Evolutionary conservation across 2,329 filamentous ascomycete genomes (phyloP), one percentile per base, ranked within the genome.

Genomic region (Hypoxylon rubiginosum): DNA sequence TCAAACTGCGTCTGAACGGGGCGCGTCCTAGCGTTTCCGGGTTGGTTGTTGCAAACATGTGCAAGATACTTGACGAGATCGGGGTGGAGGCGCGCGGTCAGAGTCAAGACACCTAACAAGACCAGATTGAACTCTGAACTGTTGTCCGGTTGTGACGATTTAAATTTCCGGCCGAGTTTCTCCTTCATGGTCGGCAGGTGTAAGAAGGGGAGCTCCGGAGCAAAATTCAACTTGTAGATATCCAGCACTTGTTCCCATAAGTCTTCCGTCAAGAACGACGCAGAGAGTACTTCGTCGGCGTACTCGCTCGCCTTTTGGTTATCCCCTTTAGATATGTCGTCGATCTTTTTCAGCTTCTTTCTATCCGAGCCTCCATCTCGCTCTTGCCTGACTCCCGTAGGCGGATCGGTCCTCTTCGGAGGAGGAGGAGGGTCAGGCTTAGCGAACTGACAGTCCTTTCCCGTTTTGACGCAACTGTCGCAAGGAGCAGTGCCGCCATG

Each of bases 141-240:
- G 21, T 77, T 71, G 49, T 82, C 79, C 41, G 75, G 71, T 36
- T 81, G 74, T 46, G 73, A 74, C 19, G 68, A 71, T 76, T 78
- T 79, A 62, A 79, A 79, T 66, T 79, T 80, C 68, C 79, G 78
- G n/a, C 79, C 80, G 67, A 86, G 79, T 60, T 81, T 82, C 64
- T 84, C 82, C 70, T 85, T 85, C 69, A 92, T 87, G 0, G 86
- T 90, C 1, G 88, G 85, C 4, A 90, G 81, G 74, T 93, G 91
- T 7, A 93, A 76, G 72, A 93, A 93, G 0, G 91, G 88, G 41
- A 93, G 83, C 74, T 93, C 91, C 0, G 90, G 89, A 0, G 89
- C 88, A 75, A 90, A 93, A 74, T 93, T 90, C 45, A 89, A 82
- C 71, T 90, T 88, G 76, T 90, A 93, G 28, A 92, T 87, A 70